Percentiles rank a stretch among this genome's conserved stretches.
Conservation (phyloP, 1,284 basidiomycete species). For the Cryptococcus hybrid region DNA sequence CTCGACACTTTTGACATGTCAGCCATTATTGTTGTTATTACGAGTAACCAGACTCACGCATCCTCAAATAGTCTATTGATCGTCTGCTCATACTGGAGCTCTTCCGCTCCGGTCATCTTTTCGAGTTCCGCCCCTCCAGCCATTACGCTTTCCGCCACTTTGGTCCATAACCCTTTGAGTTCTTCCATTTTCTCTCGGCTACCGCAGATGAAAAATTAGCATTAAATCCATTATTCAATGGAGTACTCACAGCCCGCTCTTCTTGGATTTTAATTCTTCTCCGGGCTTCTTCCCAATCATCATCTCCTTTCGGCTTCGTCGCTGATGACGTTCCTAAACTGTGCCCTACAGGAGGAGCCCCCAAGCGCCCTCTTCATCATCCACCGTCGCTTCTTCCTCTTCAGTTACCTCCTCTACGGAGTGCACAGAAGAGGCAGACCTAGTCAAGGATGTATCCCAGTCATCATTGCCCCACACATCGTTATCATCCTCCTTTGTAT, state of each 20-base stretch:
- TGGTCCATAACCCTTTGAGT: slow-evolving; percentile 40
- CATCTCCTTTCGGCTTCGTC: slow-evolving; percentile 12
- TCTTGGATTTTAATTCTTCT: slow-evolving; percentile 28
- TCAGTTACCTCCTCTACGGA: neutral
- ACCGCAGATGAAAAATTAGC: neutral
- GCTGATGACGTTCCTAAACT: neutral
- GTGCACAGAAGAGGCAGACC: neutral
- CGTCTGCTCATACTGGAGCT: slow-evolving; percentile 21
- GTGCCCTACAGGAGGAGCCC: neutral
- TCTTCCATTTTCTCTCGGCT: slow-evolving; percentile 40
- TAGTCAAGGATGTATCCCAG: neutral
- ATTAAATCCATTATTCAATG: too few relatives aligned
- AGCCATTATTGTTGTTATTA: slow-evolving; percentile 1
- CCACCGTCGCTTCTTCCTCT: slow-evolving; percentile 1
- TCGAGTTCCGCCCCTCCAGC: slow-evolving; percentile 24
- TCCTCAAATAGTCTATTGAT: slow-evolving; percentile 15
- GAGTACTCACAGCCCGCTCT: slow-evolving; percentile 33
- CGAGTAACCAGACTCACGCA: slow-evolving; percentile 21
- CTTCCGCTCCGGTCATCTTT: slow-evolving; percentile 19
- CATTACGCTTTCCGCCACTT: slow-evolving; percentile 26
- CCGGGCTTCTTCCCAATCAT: slow-evolving; percentile 44
- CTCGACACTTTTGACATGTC: slow-evolving; percentile 19
- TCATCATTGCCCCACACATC: slow-evolving; percentile 12
- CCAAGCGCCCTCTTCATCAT: slow-evolving; percentile 22
- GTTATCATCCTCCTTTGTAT: neutral